These are phyloP conservation scores for Phaeosphaeria sp. DNA, from an alignment of 2,329 filamentous ascomycete species.

Conservation along the genomic window DNA sequence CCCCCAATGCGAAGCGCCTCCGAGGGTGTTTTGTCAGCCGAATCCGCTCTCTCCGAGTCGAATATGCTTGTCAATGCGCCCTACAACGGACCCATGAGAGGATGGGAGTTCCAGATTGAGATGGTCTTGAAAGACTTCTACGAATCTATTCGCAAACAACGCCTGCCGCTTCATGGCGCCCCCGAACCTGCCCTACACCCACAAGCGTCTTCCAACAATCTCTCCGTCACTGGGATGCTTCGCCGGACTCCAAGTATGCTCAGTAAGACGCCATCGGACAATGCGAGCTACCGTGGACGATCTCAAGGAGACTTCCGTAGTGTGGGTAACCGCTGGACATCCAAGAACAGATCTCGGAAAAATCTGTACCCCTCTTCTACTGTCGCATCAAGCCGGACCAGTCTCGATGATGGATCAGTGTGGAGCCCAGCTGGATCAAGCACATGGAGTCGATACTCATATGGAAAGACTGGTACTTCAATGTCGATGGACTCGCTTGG, in stretches of 20 bases:
- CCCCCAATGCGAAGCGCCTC: conserved; percentile 47
- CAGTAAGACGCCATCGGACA: conserved; percentile 91
- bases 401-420: conserved; percentile 88
- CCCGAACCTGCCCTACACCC: conserved; percentile 56
- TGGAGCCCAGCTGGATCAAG: conserved; percentile 94
- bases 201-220: conserved; percentile 60
- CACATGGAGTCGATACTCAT: conserved; percentile 92
- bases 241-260: conserved; percentile 88
- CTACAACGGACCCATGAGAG: conserved; percentile 75
- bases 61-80: conserved; percentile 79
- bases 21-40: conserved; percentile 41
- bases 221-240: conserved; percentile 75
- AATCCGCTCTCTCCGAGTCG: conserved; percentile 58
- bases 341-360: conserved; percentile 83
- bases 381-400: conserved; percentile 89
- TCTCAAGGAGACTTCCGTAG: conserved; percentile 67
- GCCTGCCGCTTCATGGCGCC: conserved; percentile 83
- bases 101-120: conserved; percentile 90
- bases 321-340: conserved; percentile 75
- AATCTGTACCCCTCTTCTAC: conserved; percentile 78
- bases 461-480: conserved; percentile 88
- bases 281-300: conserved; percentile 74
- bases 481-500: conserved; percentile 92
- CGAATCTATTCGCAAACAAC: conserved; percentile 82
- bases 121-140: conserved; percentile 92